Conservation (phyloP, 345 rosid species). For the Microcos paniculata region DNA sequence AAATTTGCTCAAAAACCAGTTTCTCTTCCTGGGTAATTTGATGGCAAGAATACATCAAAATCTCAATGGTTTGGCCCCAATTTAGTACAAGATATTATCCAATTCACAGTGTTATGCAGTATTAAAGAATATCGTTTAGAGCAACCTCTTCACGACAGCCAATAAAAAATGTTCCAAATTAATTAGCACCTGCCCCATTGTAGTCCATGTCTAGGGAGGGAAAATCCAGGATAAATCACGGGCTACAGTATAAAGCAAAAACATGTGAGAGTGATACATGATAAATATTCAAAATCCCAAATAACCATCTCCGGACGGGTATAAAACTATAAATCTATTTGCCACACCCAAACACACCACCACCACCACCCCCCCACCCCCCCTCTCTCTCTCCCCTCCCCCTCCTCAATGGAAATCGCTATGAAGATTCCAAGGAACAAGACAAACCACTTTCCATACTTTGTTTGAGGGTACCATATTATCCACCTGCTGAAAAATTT, state of each 20-base stretch:
- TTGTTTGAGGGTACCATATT: neutral
- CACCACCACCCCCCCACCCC: too few species aligned
- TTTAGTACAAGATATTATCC: too few species aligned
- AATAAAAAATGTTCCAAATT: neutral
- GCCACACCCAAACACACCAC: too few species aligned
- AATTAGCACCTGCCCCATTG: too few species aligned
- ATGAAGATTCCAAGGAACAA: constrained; percentile 1
- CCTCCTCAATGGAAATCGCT: neutral
- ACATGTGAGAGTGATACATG: neutral
- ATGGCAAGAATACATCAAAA: neutral
- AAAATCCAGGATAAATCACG: neutral
- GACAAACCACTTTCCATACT: neutral
- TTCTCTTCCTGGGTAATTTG: neutral
- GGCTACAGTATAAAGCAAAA: neutral
- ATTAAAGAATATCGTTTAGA: neutral
- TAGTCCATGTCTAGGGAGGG: neutral
- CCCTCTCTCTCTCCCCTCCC: too few species aligned
- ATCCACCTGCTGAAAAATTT: neutral
- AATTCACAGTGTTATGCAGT: neutral
- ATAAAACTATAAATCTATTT: too few species aligned
- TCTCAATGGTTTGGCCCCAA: neutral
- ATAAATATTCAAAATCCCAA: neutral
- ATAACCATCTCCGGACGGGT: neutral
- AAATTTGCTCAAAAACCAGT: too few species aligned
- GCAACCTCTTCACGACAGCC: neutral